Evolutionary conservation across 495 filamentous ascomycete genomes (phyloP).

Genomic region (Glonium stellatum): DNA sequence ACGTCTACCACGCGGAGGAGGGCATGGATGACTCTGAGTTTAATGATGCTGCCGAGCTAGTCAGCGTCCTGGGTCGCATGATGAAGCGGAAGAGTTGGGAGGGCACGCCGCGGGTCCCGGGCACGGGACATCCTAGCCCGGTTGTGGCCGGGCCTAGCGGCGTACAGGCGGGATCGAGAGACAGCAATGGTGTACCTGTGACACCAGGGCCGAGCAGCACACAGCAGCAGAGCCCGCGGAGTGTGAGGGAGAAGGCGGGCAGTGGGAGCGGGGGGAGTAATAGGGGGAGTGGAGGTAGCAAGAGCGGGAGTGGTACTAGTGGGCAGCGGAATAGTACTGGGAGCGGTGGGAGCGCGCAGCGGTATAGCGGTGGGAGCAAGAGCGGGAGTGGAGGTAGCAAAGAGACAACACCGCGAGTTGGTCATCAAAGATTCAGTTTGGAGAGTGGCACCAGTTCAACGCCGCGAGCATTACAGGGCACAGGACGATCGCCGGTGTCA

Average conservation of each 20-base stretch:
- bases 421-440: slow-evolving; percentile 2
- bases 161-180: slow-evolving; percentile 10
- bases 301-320: background rate
- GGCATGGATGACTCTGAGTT: slow-evolving; percentile 79
- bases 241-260: slow-evolving; percentile 3
- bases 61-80: slow-evolving; percentile 41
- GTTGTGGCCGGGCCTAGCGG: slow-evolving; percentile 5
- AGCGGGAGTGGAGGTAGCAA: slow-evolving; percentile 22
- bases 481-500: slow-evolving; percentile 22
- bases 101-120: slow-evolving; percentile 25
- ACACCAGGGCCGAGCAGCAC: background rate
- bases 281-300: background rate
- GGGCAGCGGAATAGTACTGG: background rate
- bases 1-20: slow-evolving; percentile 85
- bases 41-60: slow-evolving; percentile 45
- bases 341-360: background rate
- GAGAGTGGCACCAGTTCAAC: slow-evolving; percentile 24
- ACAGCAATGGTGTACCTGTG: slow-evolving; percentile 2
- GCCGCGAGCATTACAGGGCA: slow-evolving; percentile 21
- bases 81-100: slow-evolving; percentile 37
- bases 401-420: slow-evolving; percentile 25
- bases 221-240: background rate
- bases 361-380: background rate
- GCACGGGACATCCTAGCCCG: slow-evolving; percentile 10
- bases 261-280: slow-evolving; percentile 1